Evolutionary conservation across 805 yeast species (phyloP), one percentile per base, ranked within the genome.

Genomic region (Sugiyamaella valdiviana): DNA sequence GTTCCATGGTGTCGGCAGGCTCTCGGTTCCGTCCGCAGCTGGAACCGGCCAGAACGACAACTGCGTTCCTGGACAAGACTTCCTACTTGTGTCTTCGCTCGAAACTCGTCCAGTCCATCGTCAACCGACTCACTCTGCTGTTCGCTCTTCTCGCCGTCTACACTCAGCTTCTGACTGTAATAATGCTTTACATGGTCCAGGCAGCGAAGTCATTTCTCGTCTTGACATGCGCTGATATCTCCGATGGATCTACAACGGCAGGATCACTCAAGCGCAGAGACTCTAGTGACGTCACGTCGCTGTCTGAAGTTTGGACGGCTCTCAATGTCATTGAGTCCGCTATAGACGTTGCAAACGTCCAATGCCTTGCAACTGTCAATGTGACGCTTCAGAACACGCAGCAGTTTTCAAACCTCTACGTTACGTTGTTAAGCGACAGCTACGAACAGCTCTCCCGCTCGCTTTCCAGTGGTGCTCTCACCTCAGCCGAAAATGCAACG

Each of bases 41-140:
- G n/a, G 32, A 26, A 26, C 20, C 16, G 15, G 12, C n/a, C 19
- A 36, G 23, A 14, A 23, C 15, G n/a, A 7, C 22, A 10, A 15
- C 53, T 44, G 39, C 20, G 45, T 51, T 9, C 45, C 51, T 20
- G 45, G 56, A 10, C 39, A 48, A 5, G 46, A 46, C 60, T 5
- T 47, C 56, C 6, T 57, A 57, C 35, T n/a, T 52, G 10, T 51
- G 62, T 16, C 51, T 57, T 0, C 35, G 48, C 22, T 51, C 57
- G 12, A 47, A 36, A 21, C 45, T 56, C 32, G 42, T 51, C 9
- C 60, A 51, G 29, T 37, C 42, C 1, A 12, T 54, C 2, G 43
- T 52, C 46, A 59, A 59, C 51, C 51, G 39, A 15, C 43, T 41
- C 17, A 53, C 58, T 2, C n/a, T 57, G 23, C 32, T 39, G 12